Conservation (phyloP, 768 basidiomycete genomes). For the Daedalea quercina region DNA sequence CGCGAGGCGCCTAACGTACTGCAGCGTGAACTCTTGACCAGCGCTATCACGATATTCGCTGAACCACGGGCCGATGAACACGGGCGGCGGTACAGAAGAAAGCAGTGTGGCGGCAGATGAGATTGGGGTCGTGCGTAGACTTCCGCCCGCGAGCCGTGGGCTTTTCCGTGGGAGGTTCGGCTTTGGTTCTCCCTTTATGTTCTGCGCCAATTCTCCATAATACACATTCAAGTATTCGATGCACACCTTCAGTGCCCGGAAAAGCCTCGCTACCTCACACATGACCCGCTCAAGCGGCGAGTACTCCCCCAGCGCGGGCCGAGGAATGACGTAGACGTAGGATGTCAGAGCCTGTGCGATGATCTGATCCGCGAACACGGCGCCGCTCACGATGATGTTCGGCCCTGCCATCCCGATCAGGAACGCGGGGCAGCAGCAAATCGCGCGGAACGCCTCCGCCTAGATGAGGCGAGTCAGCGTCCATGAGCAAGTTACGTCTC, state of each 20-base stretch:
- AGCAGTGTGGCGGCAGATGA: no score
- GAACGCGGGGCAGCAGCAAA: slow-evolving; percentile 17
- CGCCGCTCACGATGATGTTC: slow-evolving; percentile 14
- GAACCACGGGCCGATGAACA: no score
- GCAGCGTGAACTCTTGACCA: no score
- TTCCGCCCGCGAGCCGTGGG: no score
- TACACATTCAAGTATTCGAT: slow-evolving; percentile 4
- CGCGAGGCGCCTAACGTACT: no score
- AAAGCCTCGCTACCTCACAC: slow-evolving; percentile 2
- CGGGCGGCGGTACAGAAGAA: no score
- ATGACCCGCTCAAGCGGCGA: neutral
- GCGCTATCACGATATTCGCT: no score
- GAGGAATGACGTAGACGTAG: slow-evolving; percentile 4
- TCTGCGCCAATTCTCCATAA: no score
- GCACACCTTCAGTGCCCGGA: neutral
- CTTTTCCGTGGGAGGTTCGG: no score
- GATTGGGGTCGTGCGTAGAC: no score
- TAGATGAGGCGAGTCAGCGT: neutral
- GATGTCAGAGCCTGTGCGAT: slow-evolving; percentile 14
- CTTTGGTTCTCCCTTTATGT: no score
- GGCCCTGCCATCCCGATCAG: slow-evolving; percentile 15
- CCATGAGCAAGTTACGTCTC: no score
- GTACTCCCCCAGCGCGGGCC: neutral
- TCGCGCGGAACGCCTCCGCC: slow-evolving; percentile 2
- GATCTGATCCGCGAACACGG: slow-evolving; percentile 13